Evolutionary conservation across 2,329 filamentous ascomycete species (phyloP), one percentile per base, ranked within the genome.

Genomic region (Colletotrichum plurivorum): DNA sequence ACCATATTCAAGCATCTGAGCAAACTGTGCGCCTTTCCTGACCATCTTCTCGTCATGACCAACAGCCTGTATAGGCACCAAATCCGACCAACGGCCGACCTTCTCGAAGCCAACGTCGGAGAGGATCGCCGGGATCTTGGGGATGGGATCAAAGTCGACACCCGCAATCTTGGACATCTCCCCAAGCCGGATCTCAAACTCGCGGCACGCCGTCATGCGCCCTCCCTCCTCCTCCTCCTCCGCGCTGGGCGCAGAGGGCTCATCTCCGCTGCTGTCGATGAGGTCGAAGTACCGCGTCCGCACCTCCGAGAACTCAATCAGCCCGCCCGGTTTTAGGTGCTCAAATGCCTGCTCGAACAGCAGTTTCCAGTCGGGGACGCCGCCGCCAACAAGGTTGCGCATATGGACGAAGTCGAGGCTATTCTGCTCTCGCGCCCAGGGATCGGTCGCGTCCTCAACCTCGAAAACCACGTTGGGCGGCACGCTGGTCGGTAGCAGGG

Each of bases 401-500:
- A 81, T 77, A 71, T 85, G 82, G 22, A 84, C 76, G 54, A 84
- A 83, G 72, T 85, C 83, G 62, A 80, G 61, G 16, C 74, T 76
- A 27, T 67, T 70, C 13, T 70, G 71, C 5, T 73, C 65, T 7
- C 73, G 74, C 4, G 75, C 76, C 83, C 82, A 84, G 4, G 76
- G 79, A 31, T 87, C 81, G 69, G 88, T 86, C 36, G 86, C 82
- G 74, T 91, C 88, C 74, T 87, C 87, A 46, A 91, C 84, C 66
- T 87, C 79, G 74, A 90, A 91, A 4, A 80, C 82, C 22, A 90
- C 83, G 72, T 91, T 91, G 18, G 87, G 83, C 7, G 89, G 89
- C 8, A 90, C 84, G 27, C 78, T 75, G 9, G 75, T 79, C 16
- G 79, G 80, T 51, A 81, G 73, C 41, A 84, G 76, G n/a, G 81